These are phyloP conservation scores for Diphasiastrum complanatum DNA, from an alignment of 83 land plant species.

Conservation along the genomic window DNA sequence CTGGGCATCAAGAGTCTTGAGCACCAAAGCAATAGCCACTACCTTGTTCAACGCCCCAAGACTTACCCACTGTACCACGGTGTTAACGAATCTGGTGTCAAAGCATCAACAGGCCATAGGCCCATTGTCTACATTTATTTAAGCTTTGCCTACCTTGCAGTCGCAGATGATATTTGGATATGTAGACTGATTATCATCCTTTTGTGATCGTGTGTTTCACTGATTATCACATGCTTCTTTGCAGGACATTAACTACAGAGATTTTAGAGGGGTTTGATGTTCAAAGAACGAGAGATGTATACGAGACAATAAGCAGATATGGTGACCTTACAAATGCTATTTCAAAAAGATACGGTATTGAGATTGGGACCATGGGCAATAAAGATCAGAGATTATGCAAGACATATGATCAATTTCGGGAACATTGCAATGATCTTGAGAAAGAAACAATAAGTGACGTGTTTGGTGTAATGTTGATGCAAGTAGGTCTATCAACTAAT, in stretches of 20 bases:
- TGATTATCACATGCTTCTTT: constrained; percentile 2
- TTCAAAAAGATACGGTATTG: constrained; percentile 36
- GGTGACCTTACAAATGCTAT: constrained; percentile 74
- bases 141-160: no score
- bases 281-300: constrained; percentile 65
- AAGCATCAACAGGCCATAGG: no score
- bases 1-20: no score
- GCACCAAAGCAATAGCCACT: no score
- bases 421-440: constrained; percentile 64
- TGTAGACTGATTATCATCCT: no score
- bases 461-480: constrained; percentile 88
- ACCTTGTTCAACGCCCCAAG: no score
- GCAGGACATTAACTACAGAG: constrained; percentile 87
- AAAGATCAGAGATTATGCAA: constrained; percentile 36
- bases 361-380: constrained; percentile 20
- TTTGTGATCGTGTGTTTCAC: neutral
- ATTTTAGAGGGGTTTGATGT: constrained; percentile 93
- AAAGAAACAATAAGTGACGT: constrained; percentile 77
- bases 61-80: no score
- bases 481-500: constrained; percentile 47
- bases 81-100: no score
- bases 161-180: no score
- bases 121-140: no score
- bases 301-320: constrained; percentile 65
- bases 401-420: constrained; percentile 53